Base-by-base conservation (phyloP, 1,284 basidiomycete species). In the Ceratobasidium sp. region DNA sequence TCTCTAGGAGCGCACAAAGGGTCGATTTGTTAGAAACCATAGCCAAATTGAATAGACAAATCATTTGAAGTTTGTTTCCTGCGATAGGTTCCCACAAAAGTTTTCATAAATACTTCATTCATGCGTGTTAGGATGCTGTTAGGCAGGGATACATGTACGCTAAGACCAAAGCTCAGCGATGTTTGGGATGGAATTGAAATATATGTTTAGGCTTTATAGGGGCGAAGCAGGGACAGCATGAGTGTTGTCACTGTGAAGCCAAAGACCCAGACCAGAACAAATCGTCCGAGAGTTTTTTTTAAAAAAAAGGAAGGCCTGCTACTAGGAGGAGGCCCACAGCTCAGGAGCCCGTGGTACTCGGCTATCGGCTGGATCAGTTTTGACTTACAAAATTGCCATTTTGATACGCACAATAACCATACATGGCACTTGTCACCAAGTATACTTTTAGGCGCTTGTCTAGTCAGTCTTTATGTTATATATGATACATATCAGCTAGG, bases 201-300 rank as follows among this genome's bases (percentile, higher is more conserved):
- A n/a, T n/a, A n/a, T n/a, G n/a, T n/a, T n/a, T n/a, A n/a, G 11
- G 36, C 36, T 41, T 41, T 41, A 48, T 47, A 27, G 6, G 60
- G 60, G n/a, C 60, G 60, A 48, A 63, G 19, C n/a, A 63, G 4
- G 24, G 60, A 17, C 17, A 63, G 47, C 31, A 24, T 29, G 7
- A 63, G 24, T 2, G 60, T 63, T n/a, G 60, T 7, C 22, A 48
- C 44, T 22, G 48, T 47, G 45, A 63, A 63, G 15, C 60, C 60
- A 48, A 50, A 63, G 7, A 63, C 48, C 60, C 60, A 63, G 48
- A 63, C 60, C n/a, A 63, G 14, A 5, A 63, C n/a, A 24, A 63
- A 63, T 24, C 60, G 60, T 14, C 60, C 8, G 2, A 63, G 24
- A 4, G 60, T 63, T 14, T 29, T 44, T 5, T 48, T 11, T n/a